phyloP scores from a whole-genome alignment of 139 green algal genomes.

The Chlamydomonas schloesseri region DNA sequence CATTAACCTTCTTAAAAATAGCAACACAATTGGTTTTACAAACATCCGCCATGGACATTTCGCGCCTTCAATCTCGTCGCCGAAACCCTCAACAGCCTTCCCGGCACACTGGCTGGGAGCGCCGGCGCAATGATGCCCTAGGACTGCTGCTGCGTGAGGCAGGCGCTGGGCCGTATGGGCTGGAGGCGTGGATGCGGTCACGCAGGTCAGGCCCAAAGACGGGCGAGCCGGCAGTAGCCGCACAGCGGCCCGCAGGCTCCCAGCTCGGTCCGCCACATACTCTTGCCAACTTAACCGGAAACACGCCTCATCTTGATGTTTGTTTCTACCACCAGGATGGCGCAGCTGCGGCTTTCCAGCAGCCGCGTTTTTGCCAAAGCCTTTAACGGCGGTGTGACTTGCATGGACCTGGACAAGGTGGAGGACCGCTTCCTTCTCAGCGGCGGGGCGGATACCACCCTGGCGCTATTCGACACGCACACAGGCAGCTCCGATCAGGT shows the following conservation, averaged over 20 bases:
- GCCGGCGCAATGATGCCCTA: not conserved
- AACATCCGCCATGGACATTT: no score
- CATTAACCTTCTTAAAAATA: no score
- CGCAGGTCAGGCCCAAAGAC: not conserved
- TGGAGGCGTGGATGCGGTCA: not conserved
- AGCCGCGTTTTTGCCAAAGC: not conserved
- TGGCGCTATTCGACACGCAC: conserved; percentile 74
- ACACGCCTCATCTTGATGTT: no score
- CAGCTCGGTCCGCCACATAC: no score
- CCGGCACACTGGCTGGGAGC: no score
- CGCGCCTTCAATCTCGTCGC: no score
- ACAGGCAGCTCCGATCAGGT: conserved; percentile 9
- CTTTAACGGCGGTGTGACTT: conserved; percentile 57
- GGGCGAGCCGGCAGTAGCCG: no score
- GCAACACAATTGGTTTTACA: no score
- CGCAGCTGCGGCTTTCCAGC: not conserved
- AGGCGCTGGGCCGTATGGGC: not conserved
- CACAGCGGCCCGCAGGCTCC: no score
- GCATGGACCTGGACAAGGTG: conserved; percentile 72
- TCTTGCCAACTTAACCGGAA: no score
- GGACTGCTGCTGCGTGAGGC: not conserved
- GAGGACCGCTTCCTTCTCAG: conserved; percentile 82
- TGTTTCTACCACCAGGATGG: not conserved
- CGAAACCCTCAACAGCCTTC: no score
- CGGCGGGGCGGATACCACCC: conserved; percentile 52